Evolutionary conservation across 192 early-diverging fungal genomes (phyloP), one percentile per base, ranked within the genome.

Genomic region (Dispira parvispora): DNA sequence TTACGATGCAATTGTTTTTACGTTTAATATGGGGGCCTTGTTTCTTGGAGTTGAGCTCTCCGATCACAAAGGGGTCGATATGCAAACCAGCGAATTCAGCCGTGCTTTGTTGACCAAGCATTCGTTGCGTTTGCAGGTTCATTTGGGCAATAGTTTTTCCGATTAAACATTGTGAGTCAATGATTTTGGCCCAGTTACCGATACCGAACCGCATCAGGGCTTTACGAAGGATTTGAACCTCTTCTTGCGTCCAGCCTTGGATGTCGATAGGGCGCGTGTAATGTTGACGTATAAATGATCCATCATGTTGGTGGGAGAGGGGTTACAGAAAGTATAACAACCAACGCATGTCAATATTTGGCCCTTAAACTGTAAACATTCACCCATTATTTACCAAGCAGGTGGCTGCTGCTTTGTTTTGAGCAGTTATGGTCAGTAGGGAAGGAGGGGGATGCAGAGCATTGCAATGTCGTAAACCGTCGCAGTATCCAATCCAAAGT

Each of bases 71-170:
- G 20, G 87, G 85, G 65, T 97, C 91, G 12, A 97, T 85, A 69
- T 97, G 94, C 46, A 97, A 75, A 43, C 88, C 83, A 32, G 86
- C 87, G 71, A 97, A 97, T 71, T 97, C 94, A 62, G 88, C 92
- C 8, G 90, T 94, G 73, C 88, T 91, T 67, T 97, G 94, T 68
- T 97, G 92, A 0, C 94, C 94, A 1, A 97, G 80, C 80, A 97
- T 81, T 42, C 94, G 77, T 69, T 97, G 94, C 20, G 88, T 83
- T 65, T 97, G 94, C 45, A 97, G 69, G 75, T 97, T 96, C 86
- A 95, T 89, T 73, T 97, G 94, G 10, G 94, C 90, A 62, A 90
- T 94, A n/a, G 90, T 95, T 65, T 97, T 97, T 47, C 91, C 94
- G 11, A 91, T 91, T 4, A 97, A 72, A 65, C 88, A 88, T 45